A percentile compares a stretch with the other conserved stretches of the same genome.
phyloP scores from a whole-genome alignment of 106 monocot species.

The Phalaenopsis equestris region DNA sequence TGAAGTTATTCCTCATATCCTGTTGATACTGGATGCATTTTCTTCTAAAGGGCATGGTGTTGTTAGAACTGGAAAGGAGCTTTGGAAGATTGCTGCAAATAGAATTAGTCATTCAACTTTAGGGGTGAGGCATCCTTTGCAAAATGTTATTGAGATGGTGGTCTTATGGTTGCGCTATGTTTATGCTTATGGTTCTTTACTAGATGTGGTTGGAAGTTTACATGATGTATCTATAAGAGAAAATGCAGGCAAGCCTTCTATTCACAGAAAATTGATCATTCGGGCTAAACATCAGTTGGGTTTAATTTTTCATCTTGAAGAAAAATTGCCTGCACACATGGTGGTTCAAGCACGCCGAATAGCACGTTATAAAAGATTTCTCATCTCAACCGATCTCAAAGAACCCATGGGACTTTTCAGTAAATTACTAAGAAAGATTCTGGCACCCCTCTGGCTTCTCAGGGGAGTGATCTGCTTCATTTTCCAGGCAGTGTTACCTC shows the following conservation, averaged over 20 bases:
- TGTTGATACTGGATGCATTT: slow-evolving; percentile 27
- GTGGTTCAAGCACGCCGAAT: slow-evolving; percentile 59
- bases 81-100: slow-evolving; percentile 56
- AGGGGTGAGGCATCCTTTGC: slow-evolving; percentile 18
- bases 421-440: slow-evolving; percentile 21
- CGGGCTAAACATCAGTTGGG: slow-evolving; percentile 20
- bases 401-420: slow-evolving; percentile 12
- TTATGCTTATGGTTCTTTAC: slow-evolving; percentile 40
- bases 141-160: slow-evolving; percentile 27
- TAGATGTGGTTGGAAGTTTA: slow-evolving; percentile 16
- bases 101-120: slow-evolving; percentile 8
- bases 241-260: slow-evolving; percentile 11
- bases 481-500: slow-evolving; percentile 10
- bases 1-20: slow-evolving; percentile 24
- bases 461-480: slow-evolving; percentile 31
- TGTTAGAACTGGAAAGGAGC: slow-evolving; percentile 35
- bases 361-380: slow-evolving; percentile 33
- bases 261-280: slow-evolving; percentile 20
- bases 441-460: slow-evolving; percentile 23
- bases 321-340: slow-evolving; percentile 40
- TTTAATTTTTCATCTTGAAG: slow-evolving; percentile 42
- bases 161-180: slow-evolving; percentile 55
- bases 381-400: slow-evolving; percentile 10
- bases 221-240: slow-evolving; percentile 10
- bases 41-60: slow-evolving; percentile 6